Evolutionary conservation across 2,329 filamentous ascomycete genomes (phyloP), one percentile per base, ranked within the genome.

Genomic region (Talaromyces sp.): DNA sequence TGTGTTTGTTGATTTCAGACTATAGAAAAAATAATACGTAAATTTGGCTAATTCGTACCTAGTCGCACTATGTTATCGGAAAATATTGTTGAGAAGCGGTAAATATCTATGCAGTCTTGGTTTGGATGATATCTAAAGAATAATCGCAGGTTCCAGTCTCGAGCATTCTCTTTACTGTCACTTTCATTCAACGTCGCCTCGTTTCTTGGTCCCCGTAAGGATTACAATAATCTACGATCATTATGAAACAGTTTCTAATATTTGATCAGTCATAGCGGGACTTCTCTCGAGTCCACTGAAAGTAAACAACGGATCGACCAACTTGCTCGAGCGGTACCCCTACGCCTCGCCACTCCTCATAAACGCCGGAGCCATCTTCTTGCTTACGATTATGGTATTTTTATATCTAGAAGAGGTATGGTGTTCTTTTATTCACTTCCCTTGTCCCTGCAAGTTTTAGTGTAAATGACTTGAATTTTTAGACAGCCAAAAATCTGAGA

Each of bases 261-360:
- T 31, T 31, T 31, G 27, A 3, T 31, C 27, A 31, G 27, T 31
- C 27, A 31, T 31, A 31, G 27, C 27, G 27, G 27, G 27, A 6
- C 4, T 31, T 31, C 27, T 31, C 27, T 31, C 27, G 27, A 31
- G 7, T 6, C 27, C 27, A 31, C 4, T 31, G 27, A 31, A 31
- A 7, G 27, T 31, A 31, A 31, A 31, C 3, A 8, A 31, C 27
- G 27, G 27, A 31, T 31, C 27, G 27, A 31, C 27, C 27, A 31
- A 31, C 27, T 31, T 31, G 27, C 27, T 31, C 7, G 27, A 31
- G 5, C 27, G 27, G 27, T 91, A 86, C 72, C 89, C 89, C 0
- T 91, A 89, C 74, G 87, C 88, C 1, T 77, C 90, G 59, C 89
- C 89, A 0, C 90, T 89, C 72, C 75, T 91, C 4, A 81, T 89